These are phyloP conservation scores for Hapsidospora chrysogenum DNA, from an alignment of 495 filamentous ascomycete species.

Conservation along the genomic window DNA sequence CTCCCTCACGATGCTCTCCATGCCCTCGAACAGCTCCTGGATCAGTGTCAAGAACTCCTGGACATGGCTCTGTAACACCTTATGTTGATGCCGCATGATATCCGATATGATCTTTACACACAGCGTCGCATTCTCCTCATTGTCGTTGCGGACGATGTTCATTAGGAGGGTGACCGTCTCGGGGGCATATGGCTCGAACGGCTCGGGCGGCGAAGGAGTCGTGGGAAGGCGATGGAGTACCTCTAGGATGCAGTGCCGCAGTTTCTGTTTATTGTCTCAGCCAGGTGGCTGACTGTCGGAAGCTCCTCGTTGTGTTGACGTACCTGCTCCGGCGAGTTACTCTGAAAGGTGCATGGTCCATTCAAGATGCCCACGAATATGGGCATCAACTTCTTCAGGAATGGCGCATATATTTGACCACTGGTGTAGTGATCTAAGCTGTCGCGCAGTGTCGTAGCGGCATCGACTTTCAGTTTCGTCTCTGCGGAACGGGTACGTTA, in stretches of 20 bases:
- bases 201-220: constrained; percentile 44
- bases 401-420: constrained; percentile 46
- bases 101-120: constrained; percentile 98
- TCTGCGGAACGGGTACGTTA: constrained; percentile 29
- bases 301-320: too few species aligned
- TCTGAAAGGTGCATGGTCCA: constrained; percentile 81
- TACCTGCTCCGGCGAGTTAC: constrained; percentile 70
- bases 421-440: constrained; percentile 53
- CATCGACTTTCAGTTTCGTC: constrained; percentile 54
- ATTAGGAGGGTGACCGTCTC: constrained; percentile 81
- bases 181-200: constrained; percentile 69
- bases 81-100: constrained; percentile 79
- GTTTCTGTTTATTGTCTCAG: constrained; percentile 50
- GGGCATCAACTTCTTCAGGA: constrained; percentile 75
- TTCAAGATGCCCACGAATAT: constrained; percentile 74
- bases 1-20: constrained; percentile 84
- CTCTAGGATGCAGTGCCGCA: constrained; percentile 83
- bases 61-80: constrained; percentile 59
- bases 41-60: constrained; percentile 86
- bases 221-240: constrained; percentile 86
- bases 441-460: constrained; percentile 68
- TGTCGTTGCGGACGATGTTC: constrained; percentile 73
- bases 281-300: too few species aligned
- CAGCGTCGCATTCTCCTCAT: constrained; percentile 94
- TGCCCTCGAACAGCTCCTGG: constrained; percentile 83